phyloP scores from a whole-genome alignment of 2,329 filamentous ascomycete genomes.

The Alternaria metachromatica region DNA sequence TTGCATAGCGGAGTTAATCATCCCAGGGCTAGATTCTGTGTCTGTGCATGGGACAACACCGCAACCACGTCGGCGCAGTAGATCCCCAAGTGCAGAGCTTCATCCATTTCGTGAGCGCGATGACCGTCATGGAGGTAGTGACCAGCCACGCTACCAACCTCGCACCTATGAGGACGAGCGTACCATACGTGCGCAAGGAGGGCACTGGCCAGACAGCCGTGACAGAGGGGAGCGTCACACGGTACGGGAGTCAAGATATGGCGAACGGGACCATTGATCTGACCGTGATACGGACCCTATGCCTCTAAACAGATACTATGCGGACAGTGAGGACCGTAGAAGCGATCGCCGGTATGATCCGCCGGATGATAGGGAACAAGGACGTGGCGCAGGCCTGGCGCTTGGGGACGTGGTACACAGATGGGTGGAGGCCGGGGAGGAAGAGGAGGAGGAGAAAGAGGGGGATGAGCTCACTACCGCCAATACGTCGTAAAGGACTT shows the following conservation, averaged over 20 bases:
- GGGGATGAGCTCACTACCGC: background rate
- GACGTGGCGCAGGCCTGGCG: too few species aligned
- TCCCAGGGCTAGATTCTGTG: background rate
- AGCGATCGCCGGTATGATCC: background rate
- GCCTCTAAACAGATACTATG: background rate
- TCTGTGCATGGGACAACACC: background rate
- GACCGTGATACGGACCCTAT: background rate
- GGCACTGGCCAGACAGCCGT: background rate
- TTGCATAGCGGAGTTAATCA: background rate
- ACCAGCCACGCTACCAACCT: background rate
- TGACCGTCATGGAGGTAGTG: background rate
- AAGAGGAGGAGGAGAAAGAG: background rate
- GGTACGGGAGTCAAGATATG: background rate
- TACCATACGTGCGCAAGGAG: background rate
- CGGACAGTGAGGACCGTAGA: background rate
- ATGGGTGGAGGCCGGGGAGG: background rate
- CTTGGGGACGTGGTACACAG: too few species aligned
- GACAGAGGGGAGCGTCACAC: background rate
- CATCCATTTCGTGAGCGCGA: background rate
- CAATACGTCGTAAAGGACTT: background rate
- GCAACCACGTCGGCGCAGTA: background rate
- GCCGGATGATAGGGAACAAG: too few species aligned
- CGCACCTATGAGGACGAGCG: background rate
- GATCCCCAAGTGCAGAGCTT: background rate
- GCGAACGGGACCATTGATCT: background rate